Percentiles rank a stretch among this genome's conserved stretches.
These are phyloP conservation scores for Lasiosphaeris hirsuta DNA, from an alignment of 495 filamentous ascomycete species.

Conservation along the genomic window DNA sequence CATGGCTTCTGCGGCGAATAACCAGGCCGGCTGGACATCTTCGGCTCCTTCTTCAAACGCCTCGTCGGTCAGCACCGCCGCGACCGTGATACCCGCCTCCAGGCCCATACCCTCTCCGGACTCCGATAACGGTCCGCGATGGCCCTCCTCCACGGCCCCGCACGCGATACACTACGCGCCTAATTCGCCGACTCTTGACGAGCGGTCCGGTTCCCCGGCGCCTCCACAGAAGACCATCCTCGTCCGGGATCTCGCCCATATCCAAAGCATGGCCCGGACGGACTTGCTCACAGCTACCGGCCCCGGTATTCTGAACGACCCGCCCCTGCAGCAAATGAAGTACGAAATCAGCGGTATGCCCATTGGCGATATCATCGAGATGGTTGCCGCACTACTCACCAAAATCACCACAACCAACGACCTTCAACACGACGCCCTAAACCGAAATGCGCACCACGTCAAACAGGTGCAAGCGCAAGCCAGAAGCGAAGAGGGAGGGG, in stretches of 20 bases:
- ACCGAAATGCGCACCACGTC: conserved; percentile 46
- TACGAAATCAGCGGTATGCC: conserved; percentile 99
- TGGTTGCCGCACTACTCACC: conserved; percentile 96
- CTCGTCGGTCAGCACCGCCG: conserved; percentile 32
- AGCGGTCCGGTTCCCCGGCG: conserved; percentile 17
- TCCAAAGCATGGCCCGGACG: conserved; percentile 81
- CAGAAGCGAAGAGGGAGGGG: conserved; percentile 50
- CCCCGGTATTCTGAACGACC: conserved; percentile 47
- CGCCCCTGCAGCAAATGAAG: conserved; percentile 52
- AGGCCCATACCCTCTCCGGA: conserved; percentile 59
- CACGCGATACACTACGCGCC: conserved; percentile 17
- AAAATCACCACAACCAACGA: conserved; percentile 99
- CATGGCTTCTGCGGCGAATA: conserved; percentile 16
- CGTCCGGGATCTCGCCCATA: conserved; percentile 81
- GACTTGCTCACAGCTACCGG: conserved; percentile 53
- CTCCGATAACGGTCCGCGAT: conserved; percentile 38
- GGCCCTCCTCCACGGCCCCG: conserved; percentile 14
- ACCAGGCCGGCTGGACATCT: conserved; percentile 31
- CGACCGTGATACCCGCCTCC: conserved; percentile 26
- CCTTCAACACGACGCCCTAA: conserved; percentile 72
- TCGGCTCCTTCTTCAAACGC: conserved; percentile 44
- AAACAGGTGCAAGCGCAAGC: conserved; percentile 43
- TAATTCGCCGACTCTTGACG: conserved; percentile 11
- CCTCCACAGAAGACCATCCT: conserved; percentile 52
- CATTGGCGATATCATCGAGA: conserved; percentile 96